Evolutionary conservation across 1,284 basidiomycete species (phyloP), one percentile per base, ranked within the genome.

Genomic region (Rhodotorula sp.): DNA sequence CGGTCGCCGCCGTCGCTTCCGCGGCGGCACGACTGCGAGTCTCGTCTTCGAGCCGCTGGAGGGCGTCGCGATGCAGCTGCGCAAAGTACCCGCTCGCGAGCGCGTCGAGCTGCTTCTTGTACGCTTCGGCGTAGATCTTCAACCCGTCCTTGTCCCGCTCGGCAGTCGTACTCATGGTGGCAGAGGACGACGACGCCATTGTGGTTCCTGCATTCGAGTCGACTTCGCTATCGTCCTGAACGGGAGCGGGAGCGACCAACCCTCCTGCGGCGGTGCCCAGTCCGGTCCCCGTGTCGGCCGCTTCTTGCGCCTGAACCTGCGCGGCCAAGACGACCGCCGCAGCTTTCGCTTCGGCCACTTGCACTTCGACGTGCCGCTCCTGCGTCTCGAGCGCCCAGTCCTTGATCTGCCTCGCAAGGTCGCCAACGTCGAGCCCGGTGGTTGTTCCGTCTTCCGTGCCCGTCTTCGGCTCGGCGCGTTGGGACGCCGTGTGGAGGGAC

Each of bases 71-170:
- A 28, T 77, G 76, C 28, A 77, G 60, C 50, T 74, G 74, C 2
- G 74, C 68, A 43, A 72, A 77, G 64, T 76, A 77, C 23, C 76
- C 76, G 28, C 67, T 67, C 26, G 76, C 74, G 59, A 76, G 63
- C n/a, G 71, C 71, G 47, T 73, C 68, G 23, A 77, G 64, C 57
- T 77, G 72, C 26, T 55, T 49, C 59, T 70, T 72, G 74, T 73
- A 77, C 16, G 60, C 56, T 28, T 72, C 72, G 26, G 70, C 74
- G 60, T 77, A 77, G 31, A 60, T 67, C 1, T 68, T 64, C 15
- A 77, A 57, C 21, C 76, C 76, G 26, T 70, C 26, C 14, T 49
- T 47, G 6, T 55, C 66, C n/a, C 15, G n/a, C 26, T 66, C 63
- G 47, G 60, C 14, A 10, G 34, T 55, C 26, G 26, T 15, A 1